These are phyloP conservation scores for Fusarium ramigenum DNA, from an alignment of 2,329 filamentous ascomycete genomes.

Conservation along the genomic window DNA sequence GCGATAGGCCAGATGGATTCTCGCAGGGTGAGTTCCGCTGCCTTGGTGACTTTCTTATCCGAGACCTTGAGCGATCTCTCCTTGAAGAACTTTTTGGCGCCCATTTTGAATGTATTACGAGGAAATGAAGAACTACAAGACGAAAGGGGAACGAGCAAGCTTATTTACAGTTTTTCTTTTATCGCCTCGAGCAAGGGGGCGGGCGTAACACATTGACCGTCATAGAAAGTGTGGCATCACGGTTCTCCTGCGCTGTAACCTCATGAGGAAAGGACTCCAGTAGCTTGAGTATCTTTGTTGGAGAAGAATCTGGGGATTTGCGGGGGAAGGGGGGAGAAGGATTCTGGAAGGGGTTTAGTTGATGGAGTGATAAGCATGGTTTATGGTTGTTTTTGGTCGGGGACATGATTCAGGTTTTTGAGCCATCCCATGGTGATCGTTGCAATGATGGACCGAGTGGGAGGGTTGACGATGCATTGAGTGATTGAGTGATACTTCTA, in stretches of 20 bases:
- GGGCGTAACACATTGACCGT: conserved; percentile 6
- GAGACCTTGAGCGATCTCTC: conserved; percentile 56
- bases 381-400: background rate
- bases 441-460: conserved; percentile 35
- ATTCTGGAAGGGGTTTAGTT: background rate
- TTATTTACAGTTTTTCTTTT: conserved; percentile 24
- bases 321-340: conserved; percentile 7
- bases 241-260: conserved; percentile 8
- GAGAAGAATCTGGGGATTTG: conserved; percentile 38
- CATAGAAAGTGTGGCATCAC: conserved; percentile 20
- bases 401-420: conserved; percentile 23
- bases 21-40: conserved; percentile 68
- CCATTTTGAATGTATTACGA: conserved; percentile 48
- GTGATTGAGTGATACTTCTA: background rate
- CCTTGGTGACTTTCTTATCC: conserved; percentile 53
- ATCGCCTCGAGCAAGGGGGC: conserved; percentile 9
- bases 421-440: background rate
- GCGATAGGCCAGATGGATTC: conserved; percentile 73
- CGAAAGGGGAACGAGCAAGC: background rate
- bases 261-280: conserved; percentile 27
- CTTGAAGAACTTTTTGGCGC: conserved; percentile 55
- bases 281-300: conserved; percentile 13
- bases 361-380: conserved; percentile 7
- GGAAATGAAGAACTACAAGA: background rate
- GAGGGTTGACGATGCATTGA: background rate